A percentile compares a stretch with the other conserved stretches of the same genome.
Evolutionary conservation across 1,139 yeast genomes (phyloP).

Genomic region (Torulaspora pretoriensis): DNA sequence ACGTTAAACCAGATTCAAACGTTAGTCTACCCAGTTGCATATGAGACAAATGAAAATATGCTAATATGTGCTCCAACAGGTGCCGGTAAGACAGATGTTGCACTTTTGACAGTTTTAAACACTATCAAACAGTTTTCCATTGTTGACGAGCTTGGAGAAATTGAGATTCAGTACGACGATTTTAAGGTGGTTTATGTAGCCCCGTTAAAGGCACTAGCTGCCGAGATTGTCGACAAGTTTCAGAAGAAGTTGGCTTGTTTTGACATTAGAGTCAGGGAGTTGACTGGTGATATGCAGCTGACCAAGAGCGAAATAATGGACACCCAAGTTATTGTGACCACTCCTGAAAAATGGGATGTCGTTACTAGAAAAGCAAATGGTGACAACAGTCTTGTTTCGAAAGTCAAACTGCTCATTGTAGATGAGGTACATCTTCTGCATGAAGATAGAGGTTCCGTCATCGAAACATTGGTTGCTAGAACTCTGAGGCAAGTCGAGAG

Average conservation of each 20-base stretch:
- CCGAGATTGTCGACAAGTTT: constrained; percentile 92
- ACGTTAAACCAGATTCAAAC: constrained; percentile 87
- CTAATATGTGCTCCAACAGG: constrained; percentile 99
- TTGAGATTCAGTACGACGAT: constrained; percentile 70
- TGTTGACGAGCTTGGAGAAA: constrained; percentile 46
- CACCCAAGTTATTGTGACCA: constrained; percentile 90
- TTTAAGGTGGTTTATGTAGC: constrained; percentile 94
- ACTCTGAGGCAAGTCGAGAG: constrained; percentile 92
- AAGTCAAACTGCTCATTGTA: constrained; percentile 78
- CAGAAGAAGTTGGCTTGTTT: constrained; percentile 74
- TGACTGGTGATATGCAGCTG: constrained; percentile 96
- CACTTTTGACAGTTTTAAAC: constrained; percentile 75
- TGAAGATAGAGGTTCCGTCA: constrained; percentile 97
- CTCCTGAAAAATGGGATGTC: constrained; percentile 99
- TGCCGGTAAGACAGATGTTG: constrained; percentile 99
- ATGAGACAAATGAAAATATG: constrained; percentile 91
- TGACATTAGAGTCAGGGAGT: constrained; percentile 79
- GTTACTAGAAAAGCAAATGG: constrained; percentile 83
- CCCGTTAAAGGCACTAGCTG: constrained; percentile 93
- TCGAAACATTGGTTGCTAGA: constrained; percentile 92
- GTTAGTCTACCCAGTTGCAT: constrained; percentile 86
- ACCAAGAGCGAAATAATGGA: constrained; percentile 75
- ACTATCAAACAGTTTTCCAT: constrained; percentile 61
- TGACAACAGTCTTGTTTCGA: constrained; percentile 79
- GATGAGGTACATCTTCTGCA: constrained; percentile 96